Evolutionary conservation across 163 green algal genomes (phyloP), one percentile per base, ranked within the genome.

Genomic region (Picocystis sp.): DNA sequence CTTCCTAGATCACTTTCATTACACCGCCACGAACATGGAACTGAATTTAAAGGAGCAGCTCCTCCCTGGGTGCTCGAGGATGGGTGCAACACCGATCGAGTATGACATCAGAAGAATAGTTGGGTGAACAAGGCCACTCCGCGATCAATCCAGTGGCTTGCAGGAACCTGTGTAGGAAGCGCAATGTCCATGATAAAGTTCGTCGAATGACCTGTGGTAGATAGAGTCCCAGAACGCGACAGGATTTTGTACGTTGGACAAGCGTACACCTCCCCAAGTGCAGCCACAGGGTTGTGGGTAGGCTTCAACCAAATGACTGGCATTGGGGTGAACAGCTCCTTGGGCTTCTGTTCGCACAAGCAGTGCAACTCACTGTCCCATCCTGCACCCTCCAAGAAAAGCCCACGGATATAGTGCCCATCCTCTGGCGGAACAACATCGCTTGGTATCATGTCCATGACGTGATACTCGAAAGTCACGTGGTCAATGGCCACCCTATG

Each of bases 241-340:
- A 85, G 63, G 6, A 77, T 90, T 64, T 87, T 88, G 69, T 88
- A 90, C 34, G 85, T 65, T 1, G 80, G 80, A 66, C 80, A 90
- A 25, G 77, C 64, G 52, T 87, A 90, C 21, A 81, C 52, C 42
- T 49, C 49, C 41, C 63, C 66, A 6, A 41, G 44, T 22, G 57
- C 65, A 3, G 56, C 52, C 1, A 22, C 17, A 9, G 69, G 69
- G 53, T 67, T 53, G 56, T 81, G 66, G 45, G 56, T 47, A 6
- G 74, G 78, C 58, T 69, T 70, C 34, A 87, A 52, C 76, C 73
- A 81, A 11, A 87, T 59, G 17, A 89, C 50, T 11, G 81, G 81
- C 68, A 87, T 79, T 55, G 82, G 70, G 1, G 66, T 84, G 58
- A 81, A 90, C 21, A 92, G 71, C 69, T 92, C 81, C 67, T 90